phyloP scores from a whole-genome alignment of 2,329 filamentous ascomycete genomes.

The Lojkania enalia region DNA sequence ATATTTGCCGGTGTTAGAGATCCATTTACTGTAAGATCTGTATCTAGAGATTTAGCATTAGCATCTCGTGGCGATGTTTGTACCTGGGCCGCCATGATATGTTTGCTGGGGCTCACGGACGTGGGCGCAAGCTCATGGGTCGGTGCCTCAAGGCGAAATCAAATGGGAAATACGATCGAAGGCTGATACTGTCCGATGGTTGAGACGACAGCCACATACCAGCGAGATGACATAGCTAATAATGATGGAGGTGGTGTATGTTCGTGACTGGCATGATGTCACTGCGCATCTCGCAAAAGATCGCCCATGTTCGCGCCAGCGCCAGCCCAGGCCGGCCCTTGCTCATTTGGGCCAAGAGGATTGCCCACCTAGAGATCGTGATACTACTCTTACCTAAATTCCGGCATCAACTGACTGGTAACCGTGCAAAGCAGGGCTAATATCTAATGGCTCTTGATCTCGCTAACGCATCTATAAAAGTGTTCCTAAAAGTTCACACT shows the following conservation, averaged over 20 bases:
- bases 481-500: too few species aligned
- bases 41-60: conserved; percentile 24
- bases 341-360: conserved; percentile 11
- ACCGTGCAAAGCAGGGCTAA: too few species aligned
- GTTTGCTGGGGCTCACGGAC: conserved; percentile 10
- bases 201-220: conserved; percentile 8
- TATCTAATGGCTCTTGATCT: too few species aligned
- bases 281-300: conserved; percentile 20
- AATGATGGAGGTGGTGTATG: conserved; percentile 25
- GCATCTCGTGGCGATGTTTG: conserved; percentile 26
- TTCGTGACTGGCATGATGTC: conserved; percentile 29
- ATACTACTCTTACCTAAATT: conserved; percentile 11
- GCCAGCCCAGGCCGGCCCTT: conserved; percentile 7
- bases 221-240: conserved; percentile 25
- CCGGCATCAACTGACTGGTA: too few species aligned
- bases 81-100: conserved; percentile 34
- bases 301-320: conserved; percentile 18
- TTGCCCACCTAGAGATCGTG: conserved; percentile 17
- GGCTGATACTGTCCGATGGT: not conserved
- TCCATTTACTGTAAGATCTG: conserved; percentile 7
- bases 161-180: conserved; percentile 1
- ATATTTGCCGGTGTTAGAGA: conserved; percentile 15
- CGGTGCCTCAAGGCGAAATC: not conserved
- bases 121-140: not conserved
- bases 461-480: too few species aligned